Percentiles rank a stretch among this genome's conserved stretches.
These are phyloP conservation scores for Pseudogymnoascus sp. DNA, from an alignment of 2,329 filamentous ascomycete genomes.

Conservation along the genomic window DNA sequence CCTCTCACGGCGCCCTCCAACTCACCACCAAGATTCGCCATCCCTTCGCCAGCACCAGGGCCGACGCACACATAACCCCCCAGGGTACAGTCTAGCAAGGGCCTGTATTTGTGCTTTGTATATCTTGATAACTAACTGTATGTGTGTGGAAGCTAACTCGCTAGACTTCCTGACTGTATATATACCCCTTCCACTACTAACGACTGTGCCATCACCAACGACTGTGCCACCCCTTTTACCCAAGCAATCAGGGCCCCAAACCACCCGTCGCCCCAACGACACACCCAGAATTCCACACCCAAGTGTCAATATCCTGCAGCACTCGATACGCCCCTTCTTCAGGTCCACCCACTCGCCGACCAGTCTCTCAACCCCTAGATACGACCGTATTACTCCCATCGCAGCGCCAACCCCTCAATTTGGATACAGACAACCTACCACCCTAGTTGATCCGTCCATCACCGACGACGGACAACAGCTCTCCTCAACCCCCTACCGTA, in stretches of 20 bases:
- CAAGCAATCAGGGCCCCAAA: not conserved
- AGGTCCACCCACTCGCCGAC: not conserved
- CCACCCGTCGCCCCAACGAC: not conserved
- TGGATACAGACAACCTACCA: not conserved
- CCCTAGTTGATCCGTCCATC: not conserved
- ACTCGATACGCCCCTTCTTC: not conserved
- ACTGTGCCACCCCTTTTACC: not conserved
- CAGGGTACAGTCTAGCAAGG: not conserved
- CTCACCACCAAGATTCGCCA: not conserved
- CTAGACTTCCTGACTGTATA: not conserved
- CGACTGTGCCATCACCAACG: not conserved
- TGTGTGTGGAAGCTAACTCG: not conserved
- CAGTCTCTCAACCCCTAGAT: not conserved
- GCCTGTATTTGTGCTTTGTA: not conserved
- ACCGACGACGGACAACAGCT: not conserved
- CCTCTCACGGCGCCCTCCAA: not conserved
- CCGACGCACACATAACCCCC: not conserved
- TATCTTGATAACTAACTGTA: no score
- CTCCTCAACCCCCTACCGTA: not conserved
- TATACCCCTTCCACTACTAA: not conserved
- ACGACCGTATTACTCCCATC: not conserved
- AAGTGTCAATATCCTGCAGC: not conserved
- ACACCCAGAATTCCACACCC: not conserved
- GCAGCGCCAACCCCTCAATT: not conserved
- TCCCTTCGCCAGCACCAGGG: not conserved